Evolutionary conservation across 2,329 filamentous ascomycete species (phyloP).

Genomic region (Penicillium expansum): DNA sequence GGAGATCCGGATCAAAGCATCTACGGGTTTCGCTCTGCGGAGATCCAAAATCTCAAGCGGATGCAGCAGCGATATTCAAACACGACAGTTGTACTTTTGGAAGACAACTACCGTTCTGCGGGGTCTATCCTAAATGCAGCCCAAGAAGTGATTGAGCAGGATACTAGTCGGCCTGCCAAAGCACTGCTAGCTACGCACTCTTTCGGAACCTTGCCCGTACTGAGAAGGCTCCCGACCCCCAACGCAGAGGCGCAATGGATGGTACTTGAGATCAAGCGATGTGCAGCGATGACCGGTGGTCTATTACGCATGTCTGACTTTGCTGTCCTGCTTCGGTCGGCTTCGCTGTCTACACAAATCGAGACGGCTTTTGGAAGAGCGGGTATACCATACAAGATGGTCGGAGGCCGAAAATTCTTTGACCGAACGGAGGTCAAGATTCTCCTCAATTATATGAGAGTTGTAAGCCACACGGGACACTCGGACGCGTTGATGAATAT

Average conservation of each 20-base stretch:
- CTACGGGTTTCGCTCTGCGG: conserved; percentile 90
- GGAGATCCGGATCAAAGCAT: conserved; percentile 98
- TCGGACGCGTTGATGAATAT: conserved; percentile 82
- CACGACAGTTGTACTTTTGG: conserved; percentile 77
- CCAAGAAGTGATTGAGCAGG: conserved; percentile 85
- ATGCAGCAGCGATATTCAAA: conserved; percentile 74
- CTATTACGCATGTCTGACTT: conserved; percentile 75
- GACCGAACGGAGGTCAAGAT: conserved; percentile 87
- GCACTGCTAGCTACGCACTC: conserved; percentile 75
- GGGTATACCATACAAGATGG: conserved; percentile 87
- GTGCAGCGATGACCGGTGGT: conserved; percentile 66
- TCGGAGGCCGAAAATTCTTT: conserved; percentile 87
- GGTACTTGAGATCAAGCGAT: conserved; percentile 74
- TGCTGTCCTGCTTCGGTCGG: conserved; percentile 82
- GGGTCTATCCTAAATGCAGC: conserved; percentile 78
- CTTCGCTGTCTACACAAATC: conserved; percentile 77
- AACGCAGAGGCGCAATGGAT: conserved; percentile 83
- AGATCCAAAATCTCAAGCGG: conserved; percentile 80
- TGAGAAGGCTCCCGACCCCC: conserved; percentile 70
- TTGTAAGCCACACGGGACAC: conserved; percentile 79
- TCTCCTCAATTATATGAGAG: conserved; percentile 80
- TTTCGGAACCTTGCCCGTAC: conserved; percentile 73
- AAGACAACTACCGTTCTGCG: conserved; percentile 93
- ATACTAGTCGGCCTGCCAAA: conserved; percentile 76
- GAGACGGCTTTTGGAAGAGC: conserved; percentile 77